Evolutionary conservation across 441 rosid genomes (phyloP), one percentile per base, ranked within the genome.

Genomic region (Gossypium schwendimanii): DNA sequence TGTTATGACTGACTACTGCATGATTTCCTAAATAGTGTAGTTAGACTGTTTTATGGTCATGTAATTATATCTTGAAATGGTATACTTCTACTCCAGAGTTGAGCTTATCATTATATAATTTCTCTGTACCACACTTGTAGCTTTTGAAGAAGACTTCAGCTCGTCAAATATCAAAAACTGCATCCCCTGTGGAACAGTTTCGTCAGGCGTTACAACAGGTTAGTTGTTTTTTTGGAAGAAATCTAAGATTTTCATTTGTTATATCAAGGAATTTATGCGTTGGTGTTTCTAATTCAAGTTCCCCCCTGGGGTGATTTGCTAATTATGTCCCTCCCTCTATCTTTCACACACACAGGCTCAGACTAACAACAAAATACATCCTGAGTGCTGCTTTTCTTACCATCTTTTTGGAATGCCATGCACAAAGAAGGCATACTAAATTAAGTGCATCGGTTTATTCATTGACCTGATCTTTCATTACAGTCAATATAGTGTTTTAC

Each of bases 111-210:
- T 80, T 84, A 60, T 78, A 78, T 36, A 72, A 70, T 82, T 81
- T 83, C 44, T 84, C 52, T 84, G 80, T 86, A 44, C 77, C 67
- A 41, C 75, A 58, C 83, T 76, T 91, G 90, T 87, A 95, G 98
- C 82, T 95, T 58, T 80, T 93, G 86, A 93, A 89, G 93, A 93
- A 96, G 87, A 91, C 87, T 71, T 88, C 95, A 60, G 94, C 94
- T 75, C 79, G 86, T 63, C 97, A 95, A 79, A 78, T 89, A 69
- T 93, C 93, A 6, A 93, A 88, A 81, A 84, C 87, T 73, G 98
- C 98, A 11, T 85, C 98, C 6, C 98, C 98, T 0, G 75, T 89
- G 75, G 96, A 89, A 80, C 90, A 83, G 81, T 89, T 93, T 75
- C 89, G 89, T 55, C 90, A 82, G 74, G 89, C 94, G 10, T 50